phyloP scores from a whole-genome alignment of 208 protist genomes.

The Naegleria gruberi region DNA sequence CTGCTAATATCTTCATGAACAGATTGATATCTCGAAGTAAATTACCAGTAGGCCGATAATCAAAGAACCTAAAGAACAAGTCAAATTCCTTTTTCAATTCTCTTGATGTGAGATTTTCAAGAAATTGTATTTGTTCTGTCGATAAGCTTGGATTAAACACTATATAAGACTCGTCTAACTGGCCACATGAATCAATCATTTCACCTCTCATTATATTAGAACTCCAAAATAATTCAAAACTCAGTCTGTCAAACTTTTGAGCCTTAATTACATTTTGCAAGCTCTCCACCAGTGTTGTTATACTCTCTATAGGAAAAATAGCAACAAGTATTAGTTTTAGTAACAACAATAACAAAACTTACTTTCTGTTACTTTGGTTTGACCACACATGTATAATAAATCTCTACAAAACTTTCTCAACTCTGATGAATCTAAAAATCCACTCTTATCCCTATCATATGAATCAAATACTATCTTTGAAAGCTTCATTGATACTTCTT shows the following conservation, averaged over 20 bases:
- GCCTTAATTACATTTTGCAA: not conserved
- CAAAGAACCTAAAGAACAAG: not conserved
- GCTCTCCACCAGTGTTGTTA: not conserved
- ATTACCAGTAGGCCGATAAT: not conserved
- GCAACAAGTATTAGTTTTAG: too few species aligned
- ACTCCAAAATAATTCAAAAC: not conserved
- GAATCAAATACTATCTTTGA: not conserved
- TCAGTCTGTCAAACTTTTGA: not conserved
- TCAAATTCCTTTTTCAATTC: not conserved
- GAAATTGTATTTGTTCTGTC: not conserved
- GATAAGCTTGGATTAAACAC: not conserved
- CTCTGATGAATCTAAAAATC: not conserved
- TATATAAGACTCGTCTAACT: not conserved
- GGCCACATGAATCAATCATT: not conserved
- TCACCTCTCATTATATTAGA: not conserved
- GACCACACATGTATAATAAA: not conserved
- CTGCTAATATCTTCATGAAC: not conserved
- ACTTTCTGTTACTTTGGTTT: not conserved
- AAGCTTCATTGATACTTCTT: not conserved
- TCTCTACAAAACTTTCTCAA: not conserved
- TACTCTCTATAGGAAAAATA: not conserved
- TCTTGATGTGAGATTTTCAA: not conserved
- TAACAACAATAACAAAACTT: not conserved
- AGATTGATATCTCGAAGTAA: not conserved
- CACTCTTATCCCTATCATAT: not conserved